These are phyloP conservation scores for Trichoderma semiorbis DNA, from an alignment of 2,329 filamentous ascomycete genomes.

Conservation along the genomic window DNA sequence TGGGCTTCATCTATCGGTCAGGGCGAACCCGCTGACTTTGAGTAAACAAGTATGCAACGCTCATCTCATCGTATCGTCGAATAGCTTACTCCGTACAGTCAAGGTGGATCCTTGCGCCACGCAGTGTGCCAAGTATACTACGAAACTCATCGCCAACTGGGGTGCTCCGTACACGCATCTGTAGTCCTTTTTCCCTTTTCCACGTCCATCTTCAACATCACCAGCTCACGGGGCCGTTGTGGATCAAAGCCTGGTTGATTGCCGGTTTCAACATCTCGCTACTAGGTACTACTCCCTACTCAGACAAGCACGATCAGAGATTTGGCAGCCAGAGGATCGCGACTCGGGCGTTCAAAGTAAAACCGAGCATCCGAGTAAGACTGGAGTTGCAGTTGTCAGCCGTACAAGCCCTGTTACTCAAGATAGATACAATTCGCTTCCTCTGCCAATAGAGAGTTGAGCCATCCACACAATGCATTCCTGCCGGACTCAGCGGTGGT, in stretches of 20 bases:
- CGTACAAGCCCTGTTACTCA: background rate
- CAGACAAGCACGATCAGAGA: background rate
- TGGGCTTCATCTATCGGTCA: background rate
- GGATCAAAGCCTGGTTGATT: background rate
- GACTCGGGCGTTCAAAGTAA: background rate
- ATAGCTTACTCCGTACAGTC: background rate
- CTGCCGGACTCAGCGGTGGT: background rate
- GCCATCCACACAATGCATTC: background rate
- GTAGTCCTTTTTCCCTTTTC: background rate
- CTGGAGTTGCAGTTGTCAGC: background rate
- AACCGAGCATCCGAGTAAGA: background rate
- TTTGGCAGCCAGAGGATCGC: background rate
- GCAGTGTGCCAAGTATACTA: background rate
- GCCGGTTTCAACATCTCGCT: background rate
- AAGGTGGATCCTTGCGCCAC: background rate
- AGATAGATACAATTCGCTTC: background rate
- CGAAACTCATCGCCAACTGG: background rate
- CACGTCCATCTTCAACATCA: background rate
- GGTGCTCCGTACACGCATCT: background rate
- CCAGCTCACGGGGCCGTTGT: background rate
- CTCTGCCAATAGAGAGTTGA: background rate
- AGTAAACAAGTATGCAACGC: background rate
- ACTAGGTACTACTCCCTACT: background rate
- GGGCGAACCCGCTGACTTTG: background rate
- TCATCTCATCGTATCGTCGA: background rate